These are phyloP conservation scores for Dissophora ornata DNA, from an alignment of 192 early-diverging fungal species.

Conservation along the genomic window DNA sequence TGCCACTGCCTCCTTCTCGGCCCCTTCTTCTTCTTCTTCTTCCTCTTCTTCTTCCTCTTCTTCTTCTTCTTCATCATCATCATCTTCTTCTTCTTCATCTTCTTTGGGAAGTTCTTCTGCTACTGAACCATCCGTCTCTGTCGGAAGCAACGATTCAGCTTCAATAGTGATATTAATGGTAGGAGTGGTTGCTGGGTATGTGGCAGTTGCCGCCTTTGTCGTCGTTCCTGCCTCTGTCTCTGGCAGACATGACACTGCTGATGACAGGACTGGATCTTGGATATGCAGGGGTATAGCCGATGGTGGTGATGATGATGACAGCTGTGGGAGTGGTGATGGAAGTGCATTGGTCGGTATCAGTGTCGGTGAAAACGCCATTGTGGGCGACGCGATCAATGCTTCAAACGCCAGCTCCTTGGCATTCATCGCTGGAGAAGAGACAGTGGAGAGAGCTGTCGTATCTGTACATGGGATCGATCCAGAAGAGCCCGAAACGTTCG, in stretches of 20 bases:
- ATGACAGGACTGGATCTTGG: neutral
- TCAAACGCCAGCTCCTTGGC: constrained; percentile 36
- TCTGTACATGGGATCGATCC: constrained; percentile 33
- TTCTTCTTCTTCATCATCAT: neutral
- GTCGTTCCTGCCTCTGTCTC: neutral
- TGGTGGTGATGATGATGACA: constrained; percentile 1
- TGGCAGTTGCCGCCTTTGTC: neutral
- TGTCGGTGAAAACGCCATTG: constrained; percentile 24
- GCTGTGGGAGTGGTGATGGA: too few species aligned
- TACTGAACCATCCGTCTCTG: neutral
- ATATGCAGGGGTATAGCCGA: constrained; percentile 31
- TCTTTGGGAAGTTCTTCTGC: neutral
- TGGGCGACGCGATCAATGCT: constrained; percentile 31
- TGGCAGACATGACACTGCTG: neutral
- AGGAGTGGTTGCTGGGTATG: constrained; percentile 17
- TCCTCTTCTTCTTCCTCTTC: neutral
- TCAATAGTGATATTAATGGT: constrained; percentile 30
- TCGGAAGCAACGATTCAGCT: constrained; percentile 7
- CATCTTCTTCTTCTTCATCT: too few species aligned
- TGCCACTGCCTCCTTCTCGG: neutral
- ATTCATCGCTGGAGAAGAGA: constrained; percentile 34
- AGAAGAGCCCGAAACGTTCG: constrained; percentile 20
- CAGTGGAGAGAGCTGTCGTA: constrained; percentile 27
- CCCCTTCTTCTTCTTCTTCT: neutral
- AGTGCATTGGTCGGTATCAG: neutral